Percentiles rank a stretch among this genome's conserved stretches.
Conservation (phyloP, 257 asterid species). For the Linderniella brevidens region DNA sequence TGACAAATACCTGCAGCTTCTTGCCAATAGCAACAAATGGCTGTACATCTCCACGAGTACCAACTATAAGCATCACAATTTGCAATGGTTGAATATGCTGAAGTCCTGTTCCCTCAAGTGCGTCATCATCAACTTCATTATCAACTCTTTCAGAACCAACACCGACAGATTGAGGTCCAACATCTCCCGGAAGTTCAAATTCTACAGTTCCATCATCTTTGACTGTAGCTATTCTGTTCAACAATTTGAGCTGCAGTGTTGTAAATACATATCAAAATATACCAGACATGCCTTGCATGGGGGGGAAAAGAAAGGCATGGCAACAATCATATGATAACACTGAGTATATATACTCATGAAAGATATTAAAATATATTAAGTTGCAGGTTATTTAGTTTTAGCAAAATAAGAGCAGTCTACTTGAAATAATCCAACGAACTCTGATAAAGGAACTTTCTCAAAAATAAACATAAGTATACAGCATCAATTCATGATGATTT, state of each 20-base stretch:
- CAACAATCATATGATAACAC: conserved; percentile 4
- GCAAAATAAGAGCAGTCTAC: too few relatives aligned
- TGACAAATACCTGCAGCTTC: conserved; percentile 46
- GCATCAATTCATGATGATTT: too few relatives aligned
- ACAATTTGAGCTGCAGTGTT: conserved; percentile 77
- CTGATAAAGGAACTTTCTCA: too few relatives aligned
- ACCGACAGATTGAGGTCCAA: conserved; percentile 29
- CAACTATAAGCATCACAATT: conserved; percentile 88
- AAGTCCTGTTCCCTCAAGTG: conserved; percentile 46
- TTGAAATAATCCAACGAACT: too few relatives aligned
- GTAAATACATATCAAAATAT: conserved; percentile 28
- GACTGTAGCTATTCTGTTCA: conserved; percentile 87
- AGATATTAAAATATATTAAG: not conserved
- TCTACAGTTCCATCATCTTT: conserved; percentile 87
- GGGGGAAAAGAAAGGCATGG: conserved; percentile 4
- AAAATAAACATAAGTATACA: too few relatives aligned
- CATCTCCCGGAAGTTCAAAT: conserved; percentile 72
- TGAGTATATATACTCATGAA: conserved; percentile 1
- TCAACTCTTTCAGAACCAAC: conserved; percentile 20
- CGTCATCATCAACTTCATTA: conserved; percentile 41
- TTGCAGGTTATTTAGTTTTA: too few relatives aligned
- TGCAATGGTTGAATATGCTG: conserved; percentile 70
- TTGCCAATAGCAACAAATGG: conserved; percentile 95
- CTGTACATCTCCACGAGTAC: conserved; percentile 96
- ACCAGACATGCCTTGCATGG: conserved; percentile 10